These are phyloP conservation scores for Tricladium varicosporioides DNA, from an alignment of 2,329 filamentous ascomycete genomes.

Conservation along the genomic window DNA sequence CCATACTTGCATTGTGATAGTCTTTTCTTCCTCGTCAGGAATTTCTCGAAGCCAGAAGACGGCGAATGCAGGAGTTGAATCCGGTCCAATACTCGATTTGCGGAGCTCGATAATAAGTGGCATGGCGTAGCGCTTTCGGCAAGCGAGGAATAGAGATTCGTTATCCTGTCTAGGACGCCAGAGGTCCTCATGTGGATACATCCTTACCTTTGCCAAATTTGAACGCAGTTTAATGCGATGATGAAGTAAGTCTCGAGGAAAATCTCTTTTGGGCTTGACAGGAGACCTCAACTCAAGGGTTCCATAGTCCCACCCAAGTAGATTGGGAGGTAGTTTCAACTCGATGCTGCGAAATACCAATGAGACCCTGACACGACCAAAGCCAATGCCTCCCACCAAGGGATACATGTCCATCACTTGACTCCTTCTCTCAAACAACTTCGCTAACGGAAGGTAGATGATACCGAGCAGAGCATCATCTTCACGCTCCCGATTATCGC, in stretches of 20 bases:
- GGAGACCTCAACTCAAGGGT: constrained; percentile 62
- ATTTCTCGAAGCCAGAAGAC: constrained; percentile 71
- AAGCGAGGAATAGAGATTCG: constrained; percentile 49
- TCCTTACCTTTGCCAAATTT: constrained; percentile 56
- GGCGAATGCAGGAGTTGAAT: constrained; percentile 59
- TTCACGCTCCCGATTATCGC: constrained; percentile 67
- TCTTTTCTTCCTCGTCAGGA: constrained; percentile 62
- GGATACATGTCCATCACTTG: constrained; percentile 67
- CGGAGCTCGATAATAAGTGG: constrained; percentile 58
- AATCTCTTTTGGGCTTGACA: constrained; percentile 43
- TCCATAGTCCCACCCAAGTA: constrained; percentile 70
- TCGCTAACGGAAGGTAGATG: constrained; percentile 62
- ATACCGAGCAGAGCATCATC: constrained; percentile 69
- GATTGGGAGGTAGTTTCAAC: constrained; percentile 54
- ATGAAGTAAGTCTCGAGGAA: constrained; percentile 47
- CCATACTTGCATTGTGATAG: constrained; percentile 61
- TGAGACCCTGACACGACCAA: constrained; percentile 65
- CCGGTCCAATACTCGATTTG: constrained; percentile 48
- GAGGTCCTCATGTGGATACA: constrained; percentile 39
- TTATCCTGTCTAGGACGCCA: constrained; percentile 51
- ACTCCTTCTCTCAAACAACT: constrained; percentile 59
- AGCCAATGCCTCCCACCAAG: constrained; percentile 69
- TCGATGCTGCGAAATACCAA: constrained; percentile 72
- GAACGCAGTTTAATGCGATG: constrained; percentile 55
- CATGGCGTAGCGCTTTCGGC: constrained; percentile 59